Evolutionary conservation across 2,329 filamentous ascomycete genomes (phyloP).

Genomic region (Nothophoma quercina): DNA sequence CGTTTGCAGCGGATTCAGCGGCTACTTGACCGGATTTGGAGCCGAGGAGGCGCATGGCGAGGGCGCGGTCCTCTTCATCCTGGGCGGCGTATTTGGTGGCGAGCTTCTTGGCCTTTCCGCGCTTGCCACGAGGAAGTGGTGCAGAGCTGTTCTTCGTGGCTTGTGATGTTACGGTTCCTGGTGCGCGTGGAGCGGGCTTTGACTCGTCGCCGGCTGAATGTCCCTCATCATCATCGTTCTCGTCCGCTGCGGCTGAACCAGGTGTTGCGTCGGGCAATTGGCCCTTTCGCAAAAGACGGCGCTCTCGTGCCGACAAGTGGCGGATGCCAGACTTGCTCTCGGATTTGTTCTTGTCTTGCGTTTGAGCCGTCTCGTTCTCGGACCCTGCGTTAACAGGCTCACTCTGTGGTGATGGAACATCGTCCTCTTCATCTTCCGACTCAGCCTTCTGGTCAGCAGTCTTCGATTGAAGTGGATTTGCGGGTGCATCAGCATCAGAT

Average conservation of each 20-base stretch:
- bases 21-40: constrained; percentile 72
- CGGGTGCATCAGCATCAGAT: constrained; percentile 39
- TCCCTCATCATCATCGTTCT: constrained; percentile 49
- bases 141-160: constrained; percentile 38
- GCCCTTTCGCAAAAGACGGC: constrained; percentile 50
- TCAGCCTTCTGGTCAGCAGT: constrained; percentile 21
- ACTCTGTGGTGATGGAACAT: constrained; percentile 19
- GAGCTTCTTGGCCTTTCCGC: constrained; percentile 83
- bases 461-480: constrained; percentile 52
- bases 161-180: constrained; percentile 40
- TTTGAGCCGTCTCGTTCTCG: constrained; percentile 5
- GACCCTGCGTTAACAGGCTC: background rate
- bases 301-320: constrained; percentile 50
- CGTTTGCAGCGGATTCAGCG: constrained; percentile 67
- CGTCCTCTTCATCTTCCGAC: constrained; percentile 33
- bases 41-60: constrained; percentile 88
- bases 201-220: constrained; percentile 30
- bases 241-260: constrained; percentile 20
- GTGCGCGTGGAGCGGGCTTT: constrained; percentile 24
- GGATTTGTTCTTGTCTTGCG: constrained; percentile 19
- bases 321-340: constrained; percentile 34
- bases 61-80: constrained; percentile 88
- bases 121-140: constrained; percentile 71
- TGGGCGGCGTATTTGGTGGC: constrained; percentile 91
- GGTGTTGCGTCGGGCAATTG: constrained; percentile 28